Conservation (phyloP, 1,284 basidiomycete species). For the Cutaneotrichosporon sp. region DNA sequence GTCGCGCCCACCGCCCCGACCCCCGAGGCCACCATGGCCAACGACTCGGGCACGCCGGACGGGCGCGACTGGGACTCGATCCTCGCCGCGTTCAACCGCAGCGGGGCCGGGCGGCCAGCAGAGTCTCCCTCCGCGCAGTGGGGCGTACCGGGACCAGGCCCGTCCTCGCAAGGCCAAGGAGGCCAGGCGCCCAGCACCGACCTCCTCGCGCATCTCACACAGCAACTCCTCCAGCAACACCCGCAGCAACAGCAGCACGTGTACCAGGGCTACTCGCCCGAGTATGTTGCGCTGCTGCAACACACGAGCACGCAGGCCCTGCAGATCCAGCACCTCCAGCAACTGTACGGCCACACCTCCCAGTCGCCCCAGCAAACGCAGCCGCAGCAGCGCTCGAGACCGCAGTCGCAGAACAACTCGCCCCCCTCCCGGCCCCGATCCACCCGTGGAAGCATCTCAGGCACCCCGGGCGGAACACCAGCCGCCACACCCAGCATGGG, state of each 20-base stretch:
- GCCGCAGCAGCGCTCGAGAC: neutral
- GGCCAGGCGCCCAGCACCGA: neutral
- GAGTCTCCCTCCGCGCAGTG: neutral
- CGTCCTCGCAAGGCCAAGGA: neutral
- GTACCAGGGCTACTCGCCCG: neutral
- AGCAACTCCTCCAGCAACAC: slow-evolving; percentile 1
- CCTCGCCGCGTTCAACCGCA: slow-evolving; percentile 15
- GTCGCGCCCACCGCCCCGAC: neutral
- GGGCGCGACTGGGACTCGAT: slow-evolving; percentile 21
- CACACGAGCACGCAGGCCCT: neutral
- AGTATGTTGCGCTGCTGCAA: slow-evolving; percentile 5
- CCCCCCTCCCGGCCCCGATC: neutral
- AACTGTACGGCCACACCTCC: neutral
- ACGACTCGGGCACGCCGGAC: slow-evolving; percentile 3
- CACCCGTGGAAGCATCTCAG: neutral
- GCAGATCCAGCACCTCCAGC: slow-evolving; percentile 3
- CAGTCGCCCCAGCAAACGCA: neutral
- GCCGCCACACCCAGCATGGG: neutral
- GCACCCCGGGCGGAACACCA: neutral
- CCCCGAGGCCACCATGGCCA: neutral
- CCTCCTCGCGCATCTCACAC: slow-evolving; percentile 5
- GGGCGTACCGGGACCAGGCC: neutral
- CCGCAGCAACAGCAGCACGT: neutral
- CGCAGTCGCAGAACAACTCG: neutral
- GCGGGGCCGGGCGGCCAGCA: neutral